Conservation (phyloP, 2,329 filamentous ascomycete genomes). For the Phyllachora maydis region DNA sequence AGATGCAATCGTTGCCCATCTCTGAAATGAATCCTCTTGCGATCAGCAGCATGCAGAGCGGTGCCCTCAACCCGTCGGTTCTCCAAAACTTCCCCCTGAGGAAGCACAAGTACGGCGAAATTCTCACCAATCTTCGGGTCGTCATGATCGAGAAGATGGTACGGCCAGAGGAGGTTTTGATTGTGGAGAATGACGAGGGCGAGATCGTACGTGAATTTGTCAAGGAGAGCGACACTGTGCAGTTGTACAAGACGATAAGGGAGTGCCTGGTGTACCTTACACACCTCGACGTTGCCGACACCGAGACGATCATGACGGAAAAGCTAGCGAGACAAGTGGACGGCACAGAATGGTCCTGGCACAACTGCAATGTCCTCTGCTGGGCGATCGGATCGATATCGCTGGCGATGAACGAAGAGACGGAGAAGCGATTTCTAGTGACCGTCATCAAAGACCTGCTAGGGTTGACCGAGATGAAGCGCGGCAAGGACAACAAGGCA, state of each 20-base stretch:
- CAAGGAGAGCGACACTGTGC: conserved; percentile 97
- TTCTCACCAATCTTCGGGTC: conserved; percentile 79
- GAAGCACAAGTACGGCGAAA: conserved; percentile 94
- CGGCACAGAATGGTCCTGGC: conserved; percentile 94
- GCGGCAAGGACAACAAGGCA: conserved; percentile 97
- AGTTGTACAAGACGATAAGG: conserved; percentile 96
- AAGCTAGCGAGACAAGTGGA: conserved; percentile 93
- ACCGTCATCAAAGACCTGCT: conserved; percentile 97
- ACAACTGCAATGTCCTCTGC: conserved; percentile 97
- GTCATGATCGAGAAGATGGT: conserved; percentile 99
- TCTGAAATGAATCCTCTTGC: conserved; percentile 78
- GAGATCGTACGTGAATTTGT: conserved; percentile 98
- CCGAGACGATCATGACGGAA: conserved; percentile 97
- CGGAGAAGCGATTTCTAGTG: conserved; percentile 93
- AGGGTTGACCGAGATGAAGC: conserved; percentile 95
- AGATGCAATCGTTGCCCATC: conserved; percentile 93
- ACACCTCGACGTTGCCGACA: conserved; percentile 91
- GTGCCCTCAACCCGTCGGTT: conserved; percentile 67
- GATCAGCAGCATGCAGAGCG: conserved; percentile 56
- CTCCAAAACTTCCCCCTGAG: conserved; percentile 80
- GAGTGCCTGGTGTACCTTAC: conserved; percentile 96
- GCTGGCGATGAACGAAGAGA: conserved; percentile 97
- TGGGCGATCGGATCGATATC: conserved; percentile 99
- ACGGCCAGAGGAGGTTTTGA: conserved; percentile 86
- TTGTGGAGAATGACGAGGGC: conserved; percentile 98